Evolutionary conservation across 1,284 basidiomycete genomes (phyloP), one percentile per base, ranked within the genome.

Genomic region (Ceratobasidium papillatum): DNA sequence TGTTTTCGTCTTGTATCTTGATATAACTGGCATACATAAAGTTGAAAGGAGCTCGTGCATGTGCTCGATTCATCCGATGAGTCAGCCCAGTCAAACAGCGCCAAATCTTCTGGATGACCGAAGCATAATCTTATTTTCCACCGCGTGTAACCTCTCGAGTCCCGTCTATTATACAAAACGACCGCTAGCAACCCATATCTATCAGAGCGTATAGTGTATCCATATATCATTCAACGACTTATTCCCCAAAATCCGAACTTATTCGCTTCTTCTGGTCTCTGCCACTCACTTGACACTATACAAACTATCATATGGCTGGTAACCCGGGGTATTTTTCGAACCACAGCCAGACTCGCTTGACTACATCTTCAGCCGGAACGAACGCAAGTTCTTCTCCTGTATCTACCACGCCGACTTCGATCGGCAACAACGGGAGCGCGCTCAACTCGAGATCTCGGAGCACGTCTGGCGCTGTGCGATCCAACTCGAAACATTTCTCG

Each of bases 301-400:
- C 27, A 9, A 11, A 58, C n/a, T 45, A 52, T 30, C 27, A 19
- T 45, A 69, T 69, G 66, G 66, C 66, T 58, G 66, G 66, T 36
- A 69, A 69, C 66, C 66, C 66, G 25, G 54, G 66, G 19, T 93
- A 92, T 85, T 93, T 93, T 83, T 92, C 91, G 52, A 93, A 93
- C 83, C 90, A 92, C 80, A 91, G 91, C 59, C 87, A 90, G 79
- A 88, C 90, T 75, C 88, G 90, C 79, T 90, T 91, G 79, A 85
- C 88, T 76, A 54, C 71, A 27, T 51, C 59, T 49, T 51, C 69
- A 27, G 34, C 47, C 27, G 68, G 64, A 64, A 52, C 61, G 4
- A 52, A 61, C 45, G 32, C 45, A 25, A 75, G 30, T 34, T 38
- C 76, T 36, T 22, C 75, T 65, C 62, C 75, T 36, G 65, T 49